Evolutionary conservation across 768 basidiomycete species (phyloP), one percentile per base, ranked within the genome.

Genomic region (Cystofilobasidium macerans): DNA sequence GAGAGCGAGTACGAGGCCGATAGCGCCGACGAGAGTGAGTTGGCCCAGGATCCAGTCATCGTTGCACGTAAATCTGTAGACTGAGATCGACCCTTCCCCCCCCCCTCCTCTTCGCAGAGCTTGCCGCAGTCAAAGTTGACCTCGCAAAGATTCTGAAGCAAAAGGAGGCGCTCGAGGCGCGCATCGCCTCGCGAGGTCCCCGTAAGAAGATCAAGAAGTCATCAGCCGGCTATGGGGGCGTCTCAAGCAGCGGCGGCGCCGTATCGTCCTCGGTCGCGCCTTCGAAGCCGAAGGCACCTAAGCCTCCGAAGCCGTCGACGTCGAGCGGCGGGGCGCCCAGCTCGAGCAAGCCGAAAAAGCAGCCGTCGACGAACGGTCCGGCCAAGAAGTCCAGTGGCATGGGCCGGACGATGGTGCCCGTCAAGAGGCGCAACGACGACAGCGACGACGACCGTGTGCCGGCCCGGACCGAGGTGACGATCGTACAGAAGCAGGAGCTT

Each of bases 401-500:
- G 38, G 33, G 48, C 45, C 54, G 36, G 3, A 60, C 43, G 56
- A 58, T 48, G 45, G 36, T 3, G 54, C 28, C 32, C 47, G 42
- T 13, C 42, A 22, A 54, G 51, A 24, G 12, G 24, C n/a, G 51
- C 0, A 81, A 81, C n/a, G 82, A 84, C 4, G 85, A 84, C 32
- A 30, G 30, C 26, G 38, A n/a, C 30, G 24, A n/a, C n/a, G n/a
- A n/a, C n/a, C n/a, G n/a, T n/a, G n/a, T n/a, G n/a, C n/a, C n/a
- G n/a, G n/a, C 18, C 60, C 40, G 57, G 42, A 24, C 57, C 71
- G 26, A 26, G 26, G 28, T 97, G 42, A 87, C 89, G 60, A 89
- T 94, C 75, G 89, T 91, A 70, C 94, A 98, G 80, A 99, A 99
- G 86, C 92, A 95, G 77, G 91, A 97, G 74, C 79, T 99, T 64